Conservation (phyloP, 371 early-diverging fungal genomes). For the Lichtheimia corymbifera region DNA sequence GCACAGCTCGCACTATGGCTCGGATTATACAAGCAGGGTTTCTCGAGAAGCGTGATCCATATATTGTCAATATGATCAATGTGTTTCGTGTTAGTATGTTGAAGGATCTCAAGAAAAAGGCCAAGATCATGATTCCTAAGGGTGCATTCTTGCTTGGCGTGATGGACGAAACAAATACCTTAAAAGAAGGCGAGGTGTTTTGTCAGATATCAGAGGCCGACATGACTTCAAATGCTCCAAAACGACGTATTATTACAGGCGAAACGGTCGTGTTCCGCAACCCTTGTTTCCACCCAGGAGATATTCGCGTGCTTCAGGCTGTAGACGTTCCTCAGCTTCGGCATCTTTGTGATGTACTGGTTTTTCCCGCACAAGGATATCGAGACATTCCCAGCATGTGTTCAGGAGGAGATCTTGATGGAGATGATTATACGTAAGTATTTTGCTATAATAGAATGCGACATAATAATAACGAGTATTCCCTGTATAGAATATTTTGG, state of each 20-base stretch:
- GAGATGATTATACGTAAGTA: slow-evolving; percentile 70
- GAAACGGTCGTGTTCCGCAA: slow-evolving; percentile 65
- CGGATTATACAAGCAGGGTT: slow-evolving; percentile 64
- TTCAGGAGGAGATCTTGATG: slow-evolving; percentile 89
- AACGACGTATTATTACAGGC: slow-evolving; percentile 41
- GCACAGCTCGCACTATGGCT: slow-evolving; percentile 51
- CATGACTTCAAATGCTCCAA: slow-evolving; percentile 4
- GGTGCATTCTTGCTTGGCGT: slow-evolving; percentile 78
- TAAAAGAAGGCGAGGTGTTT: slow-evolving; percentile 75
- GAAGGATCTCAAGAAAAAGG: slow-evolving; percentile 68
- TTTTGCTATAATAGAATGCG: not conserved
- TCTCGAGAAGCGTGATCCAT: slow-evolving; percentile 55
- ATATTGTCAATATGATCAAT: slow-evolving; percentile 56
- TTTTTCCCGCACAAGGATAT: slow-evolving; percentile 73
- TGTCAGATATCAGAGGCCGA: slow-evolving; percentile 46
- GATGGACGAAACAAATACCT: slow-evolving; percentile 70
- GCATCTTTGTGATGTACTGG: slow-evolving; percentile 75
- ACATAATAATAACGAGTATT: too few species aligned
- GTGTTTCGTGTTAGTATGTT: slow-evolving; percentile 55
- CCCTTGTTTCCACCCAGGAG: slow-evolving; percentile 87
- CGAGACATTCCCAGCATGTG: slow-evolving; percentile 79
- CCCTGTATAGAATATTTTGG: slow-evolving; percentile 60
- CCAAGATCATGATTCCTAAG: slow-evolving; percentile 67
- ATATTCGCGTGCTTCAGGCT: slow-evolving; percentile 68
- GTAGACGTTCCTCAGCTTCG: slow-evolving; percentile 62